phyloP scores from a whole-genome alignment of 129 eudicot genomes.

The Pittosporum tobira region DNA sequence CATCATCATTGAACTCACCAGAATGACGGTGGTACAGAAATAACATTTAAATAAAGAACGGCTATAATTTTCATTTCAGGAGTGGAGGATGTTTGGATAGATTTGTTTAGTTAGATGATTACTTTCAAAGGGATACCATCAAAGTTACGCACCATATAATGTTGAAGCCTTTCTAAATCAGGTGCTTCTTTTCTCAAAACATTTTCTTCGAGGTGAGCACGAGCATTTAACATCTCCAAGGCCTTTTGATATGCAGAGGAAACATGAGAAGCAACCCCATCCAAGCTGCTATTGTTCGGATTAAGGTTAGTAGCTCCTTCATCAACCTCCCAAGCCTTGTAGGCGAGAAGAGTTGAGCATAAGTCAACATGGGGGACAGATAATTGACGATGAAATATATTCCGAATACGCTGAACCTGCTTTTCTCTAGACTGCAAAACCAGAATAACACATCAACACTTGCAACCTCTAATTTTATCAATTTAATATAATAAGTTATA shows the following conservation, averaged over 20 bases:
- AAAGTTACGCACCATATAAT: conserved; percentile 43
- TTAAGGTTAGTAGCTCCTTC: conserved; percentile 45
- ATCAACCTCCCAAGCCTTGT: conserved; percentile 79
- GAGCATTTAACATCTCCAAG: conserved; percentile 56
- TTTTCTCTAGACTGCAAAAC: conserved; percentile 65
- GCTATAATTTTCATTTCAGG: background rate
- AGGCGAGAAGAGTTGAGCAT: conserved; percentile 45
- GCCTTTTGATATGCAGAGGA: conserved; percentile 78
- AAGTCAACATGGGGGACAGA: conserved; percentile 60
- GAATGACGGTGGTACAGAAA: background rate
- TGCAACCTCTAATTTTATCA: background rate
- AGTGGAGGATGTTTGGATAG: too few relatives aligned
- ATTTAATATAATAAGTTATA: too few relatives aligned
- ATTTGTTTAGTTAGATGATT: background rate
- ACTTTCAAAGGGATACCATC: background rate
- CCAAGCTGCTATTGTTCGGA: conserved; percentile 35
- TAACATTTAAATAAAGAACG: background rate
- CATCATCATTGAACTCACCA: conserved; percentile 10
- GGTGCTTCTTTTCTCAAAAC: conserved; percentile 36
- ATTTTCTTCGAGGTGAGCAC: conserved; percentile 62
- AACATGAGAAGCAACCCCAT: conserved; percentile 53
- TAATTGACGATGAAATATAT: conserved; percentile 63
- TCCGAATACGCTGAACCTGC: conserved; percentile 65
- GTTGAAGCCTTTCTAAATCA: conserved; percentile 73
- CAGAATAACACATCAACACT: conserved; percentile 5